A percentile compares a stretch with the other conserved stretches of the same genome.
Conservation (phyloP, 768 basidiomycete genomes). For the Suillus alpinus region DNA sequence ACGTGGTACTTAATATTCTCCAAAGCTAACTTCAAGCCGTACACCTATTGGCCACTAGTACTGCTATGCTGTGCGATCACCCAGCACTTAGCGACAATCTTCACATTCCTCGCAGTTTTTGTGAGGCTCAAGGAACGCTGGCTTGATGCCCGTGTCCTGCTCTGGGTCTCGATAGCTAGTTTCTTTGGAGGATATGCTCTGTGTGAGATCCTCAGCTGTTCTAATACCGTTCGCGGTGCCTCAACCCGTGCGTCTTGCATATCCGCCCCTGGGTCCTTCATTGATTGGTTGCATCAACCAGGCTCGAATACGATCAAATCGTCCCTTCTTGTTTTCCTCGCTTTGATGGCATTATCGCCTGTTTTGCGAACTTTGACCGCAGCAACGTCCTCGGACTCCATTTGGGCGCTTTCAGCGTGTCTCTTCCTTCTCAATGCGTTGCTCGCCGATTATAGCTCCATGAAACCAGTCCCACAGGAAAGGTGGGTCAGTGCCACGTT, state of each 20-base stretch:
- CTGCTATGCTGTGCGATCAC: conserved; percentile 71
- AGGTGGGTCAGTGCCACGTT: conserved; percentile 42
- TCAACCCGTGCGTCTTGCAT: conserved; percentile 24
- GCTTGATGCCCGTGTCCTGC: conserved; percentile 67
- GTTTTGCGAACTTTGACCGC: conserved; percentile 90
- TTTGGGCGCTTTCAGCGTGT: conserved; percentile 89
- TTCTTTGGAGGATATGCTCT: conserved; percentile 59
- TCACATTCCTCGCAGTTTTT: conserved; percentile 81
- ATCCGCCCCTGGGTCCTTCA: conserved; percentile 1
- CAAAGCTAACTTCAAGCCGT: conserved; percentile 76
- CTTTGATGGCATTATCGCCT: conserved; percentile 87
- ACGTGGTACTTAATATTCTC: conserved; percentile 8
- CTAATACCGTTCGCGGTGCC: conserved; percentile 25
- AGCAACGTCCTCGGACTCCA: conserved; percentile 94
- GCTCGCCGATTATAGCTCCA: conserved; percentile 76
- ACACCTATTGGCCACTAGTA: conserved; percentile 74
- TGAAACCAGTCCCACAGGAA: conserved; percentile 48
- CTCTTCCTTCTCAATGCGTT: conserved; percentile 81
- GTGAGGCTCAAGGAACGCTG: conserved; percentile 59
- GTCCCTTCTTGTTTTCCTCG: conserved; percentile 82
- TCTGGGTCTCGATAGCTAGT: conserved; percentile 59
- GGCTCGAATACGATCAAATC: conserved; percentile 76
- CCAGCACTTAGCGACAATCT: conserved; percentile 79
- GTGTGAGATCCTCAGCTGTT: conserved; percentile 57
- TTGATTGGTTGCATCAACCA: conserved; percentile 28